A percentile compares a stretch with the other conserved stretches of the same genome.
Conservation (phyloP, 1,139 yeast genomes). For the Zhuliangozyma blackwelliae region DNA sequence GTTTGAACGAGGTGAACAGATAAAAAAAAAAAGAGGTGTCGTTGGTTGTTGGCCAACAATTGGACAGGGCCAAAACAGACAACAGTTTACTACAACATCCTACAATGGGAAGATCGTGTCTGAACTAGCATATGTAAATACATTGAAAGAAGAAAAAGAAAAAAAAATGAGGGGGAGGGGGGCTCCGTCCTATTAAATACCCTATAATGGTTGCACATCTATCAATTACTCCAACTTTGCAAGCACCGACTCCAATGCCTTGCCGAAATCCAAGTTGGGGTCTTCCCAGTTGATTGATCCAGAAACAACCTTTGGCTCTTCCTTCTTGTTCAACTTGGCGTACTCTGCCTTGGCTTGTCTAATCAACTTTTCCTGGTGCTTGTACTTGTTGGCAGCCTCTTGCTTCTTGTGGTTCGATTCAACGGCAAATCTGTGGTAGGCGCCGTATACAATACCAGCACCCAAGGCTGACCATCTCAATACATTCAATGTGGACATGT, state of each 20-base stretch:
- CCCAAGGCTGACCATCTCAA: slow-evolving; percentile 92
- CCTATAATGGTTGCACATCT: too few species aligned
- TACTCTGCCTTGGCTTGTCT: slow-evolving; percentile 85
- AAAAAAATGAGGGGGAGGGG: too few species aligned
- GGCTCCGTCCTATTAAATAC: too few species aligned
- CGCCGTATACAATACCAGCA: slow-evolving; percentile 87
- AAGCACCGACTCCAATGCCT: slow-evolving; percentile 41
- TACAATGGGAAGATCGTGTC: too few species aligned
- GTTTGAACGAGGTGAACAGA: too few species aligned
- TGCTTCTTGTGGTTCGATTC: slow-evolving; percentile 41
- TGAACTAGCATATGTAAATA: too few species aligned
- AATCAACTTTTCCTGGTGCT: slow-evolving; percentile 71
- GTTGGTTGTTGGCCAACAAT: too few species aligned
- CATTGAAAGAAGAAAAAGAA: too few species aligned
- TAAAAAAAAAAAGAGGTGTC: too few species aligned
- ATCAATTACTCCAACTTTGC: slow-evolving; percentile 38
- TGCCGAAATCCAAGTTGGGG: slow-evolving; percentile 81
- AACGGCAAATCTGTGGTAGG: slow-evolving; percentile 73
- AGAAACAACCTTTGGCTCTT: slow-evolving; percentile 22
- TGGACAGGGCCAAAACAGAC: too few species aligned
- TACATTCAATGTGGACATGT: slow-evolving; percentile 51
- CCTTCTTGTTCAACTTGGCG: slow-evolving; percentile 61
- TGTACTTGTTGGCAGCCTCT: slow-evolving; percentile 56
- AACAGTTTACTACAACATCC: too few species aligned
- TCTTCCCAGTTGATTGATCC: slow-evolving; percentile 75